Percentiles rank a stretch among this genome's conserved stretches.
phyloP scores from a whole-genome alignment of 768 basidiomycete species.

The Pleurotus eryngii region DNA sequence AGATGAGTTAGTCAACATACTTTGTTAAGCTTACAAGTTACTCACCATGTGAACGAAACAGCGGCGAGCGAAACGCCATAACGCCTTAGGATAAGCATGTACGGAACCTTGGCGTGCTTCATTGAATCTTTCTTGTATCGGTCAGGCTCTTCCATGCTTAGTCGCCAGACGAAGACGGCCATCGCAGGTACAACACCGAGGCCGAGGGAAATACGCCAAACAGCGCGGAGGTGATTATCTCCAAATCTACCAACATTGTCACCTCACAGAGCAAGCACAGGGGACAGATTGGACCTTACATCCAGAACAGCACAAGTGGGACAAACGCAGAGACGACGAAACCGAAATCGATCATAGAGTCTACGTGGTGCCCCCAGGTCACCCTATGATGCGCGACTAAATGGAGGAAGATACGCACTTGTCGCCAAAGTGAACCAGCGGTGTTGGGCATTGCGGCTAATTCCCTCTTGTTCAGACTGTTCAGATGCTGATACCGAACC shows the following conservation, averaged over 20 bases:
- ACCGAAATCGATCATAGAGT: constrained; percentile 82
- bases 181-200: constrained; percentile 80
- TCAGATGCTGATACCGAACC: constrained; percentile 88
- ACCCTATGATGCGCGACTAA: constrained; percentile 4
- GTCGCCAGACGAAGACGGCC: constrained; percentile 82
- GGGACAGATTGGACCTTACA: constrained; percentile 41
- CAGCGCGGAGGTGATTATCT: constrained; percentile 72
- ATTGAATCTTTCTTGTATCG: constrained; percentile 76
- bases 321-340: constrained; percentile 80
- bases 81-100: constrained; percentile 68
- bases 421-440: constrained; percentile 87
- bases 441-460: constrained; percentile 79
- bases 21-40: constrained; percentile 8
- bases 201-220: constrained; percentile 86
- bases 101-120: constrained; percentile 72
- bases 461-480: constrained; percentile 80
- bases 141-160: constrained; percentile 78
- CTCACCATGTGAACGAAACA: constrained; percentile 72
- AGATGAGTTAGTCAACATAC: neutral
- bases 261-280: neutral
- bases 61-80: constrained; percentile 78
- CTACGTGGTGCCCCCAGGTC: constrained; percentile 32
- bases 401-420: constrained; percentile 44
- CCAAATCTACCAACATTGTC: constrained; percentile 52
- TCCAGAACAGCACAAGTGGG: constrained; percentile 86